These are phyloP conservation scores for Botryotinia calthae DNA, from an alignment of 2,329 filamentous ascomycete genomes.

Conservation along the genomic window DNA sequence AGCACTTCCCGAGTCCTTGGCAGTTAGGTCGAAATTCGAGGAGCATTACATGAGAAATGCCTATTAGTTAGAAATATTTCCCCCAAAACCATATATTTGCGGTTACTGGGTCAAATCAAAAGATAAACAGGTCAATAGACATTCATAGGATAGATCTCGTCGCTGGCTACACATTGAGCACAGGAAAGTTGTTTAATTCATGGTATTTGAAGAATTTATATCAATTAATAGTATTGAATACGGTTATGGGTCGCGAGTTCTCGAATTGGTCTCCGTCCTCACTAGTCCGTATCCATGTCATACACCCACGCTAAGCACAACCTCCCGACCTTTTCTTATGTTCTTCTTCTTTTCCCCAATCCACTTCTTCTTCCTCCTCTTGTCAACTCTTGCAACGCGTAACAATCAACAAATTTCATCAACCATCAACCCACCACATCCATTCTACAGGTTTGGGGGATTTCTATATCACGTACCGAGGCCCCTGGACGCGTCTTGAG, in stretches of 20 bases:
- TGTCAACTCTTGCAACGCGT: conserved; percentile 34
- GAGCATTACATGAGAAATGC: conserved; percentile 6
- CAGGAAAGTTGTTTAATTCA: conserved; percentile 49
- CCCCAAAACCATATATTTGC: background rate
- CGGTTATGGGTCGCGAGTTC: conserved; percentile 19
- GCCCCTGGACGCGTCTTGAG: conserved; percentile 35
- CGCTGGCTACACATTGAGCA: conserved; percentile 60
- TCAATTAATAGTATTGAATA: background rate
- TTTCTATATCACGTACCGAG: conserved; percentile 26
- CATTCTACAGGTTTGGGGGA: conserved; percentile 38
- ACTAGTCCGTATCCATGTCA: conserved; percentile 18
- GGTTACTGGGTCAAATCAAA: conserved; percentile 27
- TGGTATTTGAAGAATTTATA: background rate
- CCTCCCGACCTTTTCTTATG: conserved; percentile 19
- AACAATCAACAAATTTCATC: conserved; percentile 30
- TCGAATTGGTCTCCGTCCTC: conserved; percentile 19
- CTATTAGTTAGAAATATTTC: conserved; percentile 15
- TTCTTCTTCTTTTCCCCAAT: conserved; percentile 21
- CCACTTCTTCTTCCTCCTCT: conserved; percentile 40
- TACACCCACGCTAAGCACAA: conserved; percentile 34
- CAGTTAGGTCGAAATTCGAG: conserved; percentile 17
- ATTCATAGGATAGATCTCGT: conserved; percentile 43
- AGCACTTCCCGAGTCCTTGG: conserved; percentile 5
- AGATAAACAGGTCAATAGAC: conserved; percentile 36
- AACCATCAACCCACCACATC: conserved; percentile 32